Evolutionary conservation across 305 asterid genomes (phyloP).

Genomic region (Fraxinus greggii): DNA sequence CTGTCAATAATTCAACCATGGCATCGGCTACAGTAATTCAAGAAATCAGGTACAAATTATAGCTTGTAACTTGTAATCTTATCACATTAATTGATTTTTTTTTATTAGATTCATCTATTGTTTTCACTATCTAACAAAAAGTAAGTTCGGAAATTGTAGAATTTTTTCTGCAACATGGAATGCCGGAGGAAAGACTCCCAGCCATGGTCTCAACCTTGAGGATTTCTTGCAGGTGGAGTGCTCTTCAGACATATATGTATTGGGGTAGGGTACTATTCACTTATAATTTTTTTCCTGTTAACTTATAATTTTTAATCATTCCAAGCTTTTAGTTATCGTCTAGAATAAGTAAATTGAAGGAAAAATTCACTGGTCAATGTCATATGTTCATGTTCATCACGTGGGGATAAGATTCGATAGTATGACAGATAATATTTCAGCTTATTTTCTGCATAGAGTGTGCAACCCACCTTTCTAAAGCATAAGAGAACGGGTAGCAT

Average conservation of each 20-base stretch:
- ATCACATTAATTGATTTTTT: not conserved
- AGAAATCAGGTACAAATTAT: slow-evolving; percentile 53
- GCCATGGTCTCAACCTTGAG: slow-evolving; percentile 66
- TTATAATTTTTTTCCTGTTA: not conserved
- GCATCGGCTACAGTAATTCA: slow-evolving; percentile 46
- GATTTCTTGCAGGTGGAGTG: slow-evolving; percentile 89
- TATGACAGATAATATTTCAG: not conserved
- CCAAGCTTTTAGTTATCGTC: not conserved
- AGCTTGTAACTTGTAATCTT: not conserved
- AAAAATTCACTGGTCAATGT: not conserved
- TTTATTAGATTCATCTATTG: not conserved
- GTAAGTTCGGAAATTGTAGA: slow-evolving; percentile 35
- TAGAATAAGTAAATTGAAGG: not conserved
- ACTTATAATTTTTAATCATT: not conserved
- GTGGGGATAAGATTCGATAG: not conserved
- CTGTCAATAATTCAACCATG: slow-evolving; percentile 46
- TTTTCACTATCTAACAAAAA: not conserved
- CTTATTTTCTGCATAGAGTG: not conserved
- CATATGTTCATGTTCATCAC: not conserved
- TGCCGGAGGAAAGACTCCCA: slow-evolving; percentile 81
- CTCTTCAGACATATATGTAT: slow-evolving; percentile 72
- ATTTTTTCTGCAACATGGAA: slow-evolving; percentile 88
- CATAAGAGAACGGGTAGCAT: not conserved
- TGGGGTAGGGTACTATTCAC: slow-evolving; percentile 55
- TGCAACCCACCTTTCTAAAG: not conserved